Base-by-base conservation (phyloP, 75 land plant genomes). In the Gnetum montanum region DNA sequence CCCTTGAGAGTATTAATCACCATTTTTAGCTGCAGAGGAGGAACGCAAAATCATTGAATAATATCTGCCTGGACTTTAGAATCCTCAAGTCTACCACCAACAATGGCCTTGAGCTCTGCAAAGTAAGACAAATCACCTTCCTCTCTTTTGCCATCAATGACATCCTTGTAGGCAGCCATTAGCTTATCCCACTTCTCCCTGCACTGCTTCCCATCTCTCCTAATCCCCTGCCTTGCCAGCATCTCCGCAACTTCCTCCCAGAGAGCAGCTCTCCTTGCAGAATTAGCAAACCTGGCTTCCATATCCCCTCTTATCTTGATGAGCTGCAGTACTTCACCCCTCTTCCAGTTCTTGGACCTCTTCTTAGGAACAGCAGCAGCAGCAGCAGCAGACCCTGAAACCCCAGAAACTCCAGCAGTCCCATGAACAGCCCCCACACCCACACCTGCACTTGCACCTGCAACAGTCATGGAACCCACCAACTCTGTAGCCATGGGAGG, bases 171-270 rank as follows among this genome's bases (percentile, higher is more conserved):
- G 30, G 50, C 57, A 31, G 70, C 70, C 68, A 62, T 66, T 1
- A 66, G 34, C 68, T 66, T 66, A 40, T 66, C 68, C 68, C 68
- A 66, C 54, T 66, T 66, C 68, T 66, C 68, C 36, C 68, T 49
- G 20, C 68, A 66, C 44, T 66, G 68, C 27, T 66, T 67, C 16
- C 70, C 70, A 37, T 67, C 70, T 30, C 70, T 46, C 35, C 51
- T 67, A 25, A 51, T 51, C 11, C 70, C 70, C 58, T 49, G 69
- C 22, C 1, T 70, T 20, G 31, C 40, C 31, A 67, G 28, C 56
- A 26, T 23, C 15, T 67, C 70, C 10, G 70, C 70, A 46, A 67
- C 34, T 57, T 67, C 70, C 11, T 64, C 70, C 70, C 70, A 67
- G 31, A 67, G 57, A 16, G 70, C 69, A 4, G 70, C 70, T 31